phyloP scores from a whole-genome alignment of 345 rosid species.

The Excoecaria cochinchinensis region DNA sequence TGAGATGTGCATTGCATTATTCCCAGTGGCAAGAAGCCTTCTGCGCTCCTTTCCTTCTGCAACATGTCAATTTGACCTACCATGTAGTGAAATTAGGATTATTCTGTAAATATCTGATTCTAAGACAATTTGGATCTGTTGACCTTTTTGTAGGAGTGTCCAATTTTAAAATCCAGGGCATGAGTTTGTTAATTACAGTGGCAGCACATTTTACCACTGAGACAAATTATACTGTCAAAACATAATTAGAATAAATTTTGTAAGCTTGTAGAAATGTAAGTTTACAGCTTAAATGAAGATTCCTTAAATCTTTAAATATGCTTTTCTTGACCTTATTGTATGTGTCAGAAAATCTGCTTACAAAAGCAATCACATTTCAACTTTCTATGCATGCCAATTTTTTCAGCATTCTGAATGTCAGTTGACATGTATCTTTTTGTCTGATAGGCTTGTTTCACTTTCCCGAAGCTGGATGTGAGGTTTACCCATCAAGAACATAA shows the following conservation, averaged over 20 bases:
- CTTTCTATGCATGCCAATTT: background rate
- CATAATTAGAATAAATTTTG: background rate
- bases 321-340: background rate
- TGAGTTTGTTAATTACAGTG: background rate
- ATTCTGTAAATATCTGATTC: background rate
- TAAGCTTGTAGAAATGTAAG: background rate
- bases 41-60: background rate
- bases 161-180: background rate
- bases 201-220: background rate
- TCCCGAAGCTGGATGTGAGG: conserved; percentile 81
- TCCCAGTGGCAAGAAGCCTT: background rate
- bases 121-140: background rate
- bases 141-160: background rate
- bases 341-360: background rate
- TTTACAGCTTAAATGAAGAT: background rate
- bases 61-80: background rate
- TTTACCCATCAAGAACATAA: conserved; percentile 66
- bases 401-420: background rate
- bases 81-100: background rate
- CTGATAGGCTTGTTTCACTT: conserved; percentile 63
- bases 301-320: background rate
- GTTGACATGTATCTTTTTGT: conserved; percentile 14
- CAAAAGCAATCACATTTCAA: background rate
- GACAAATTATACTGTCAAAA: background rate
- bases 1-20: background rate